These are phyloP conservation scores for Candolleomyces efflorescens DNA, from an alignment of 768 basidiomycete genomes.

Conservation along the genomic window DNA sequence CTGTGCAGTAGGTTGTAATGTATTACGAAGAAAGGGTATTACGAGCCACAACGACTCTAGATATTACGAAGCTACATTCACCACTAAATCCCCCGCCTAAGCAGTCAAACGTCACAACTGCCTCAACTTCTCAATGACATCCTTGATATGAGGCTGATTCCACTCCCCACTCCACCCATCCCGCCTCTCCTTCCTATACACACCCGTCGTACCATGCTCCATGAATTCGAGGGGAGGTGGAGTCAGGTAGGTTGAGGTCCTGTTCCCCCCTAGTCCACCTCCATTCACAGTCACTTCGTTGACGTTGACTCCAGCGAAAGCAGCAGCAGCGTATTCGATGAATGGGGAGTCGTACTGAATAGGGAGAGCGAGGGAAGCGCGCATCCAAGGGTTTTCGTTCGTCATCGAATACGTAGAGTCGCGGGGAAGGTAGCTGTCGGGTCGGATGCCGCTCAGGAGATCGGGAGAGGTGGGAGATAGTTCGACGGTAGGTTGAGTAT, in stretches of 20 bases:
- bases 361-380: slow-evolving; percentile 5
- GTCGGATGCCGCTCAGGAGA: not conserved
- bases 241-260: too few species aligned
- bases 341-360: slow-evolving; percentile 1
- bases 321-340: slow-evolving; percentile 2
- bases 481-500: not conserved
- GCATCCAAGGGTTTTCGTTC: slow-evolving; percentile 8
- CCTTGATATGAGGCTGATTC: slow-evolving; percentile 21
- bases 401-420: not conserved
- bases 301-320: not conserved
- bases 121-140: slow-evolving; percentile 21
- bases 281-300: not conserved
- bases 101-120: not conserved
- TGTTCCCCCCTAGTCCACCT: not conserved
- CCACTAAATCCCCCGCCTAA: not conserved
- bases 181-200: slow-evolving; percentile 16
- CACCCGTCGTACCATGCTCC: not conserved
- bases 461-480: not conserved
- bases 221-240: not conserved
- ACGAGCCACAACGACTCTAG: too few species aligned
- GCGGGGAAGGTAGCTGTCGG: not conserved
- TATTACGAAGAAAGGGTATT: too few species aligned
- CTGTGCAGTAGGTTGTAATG: too few species aligned
- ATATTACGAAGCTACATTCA: too few species aligned
- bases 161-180: slow-evolving; percentile 26